Percentiles rank a stretch among this genome's conserved stretches.
These are phyloP conservation scores for Breviolum minutum DNA, from an alignment of 73 alveolate genomes.

Conservation along the genomic window DNA sequence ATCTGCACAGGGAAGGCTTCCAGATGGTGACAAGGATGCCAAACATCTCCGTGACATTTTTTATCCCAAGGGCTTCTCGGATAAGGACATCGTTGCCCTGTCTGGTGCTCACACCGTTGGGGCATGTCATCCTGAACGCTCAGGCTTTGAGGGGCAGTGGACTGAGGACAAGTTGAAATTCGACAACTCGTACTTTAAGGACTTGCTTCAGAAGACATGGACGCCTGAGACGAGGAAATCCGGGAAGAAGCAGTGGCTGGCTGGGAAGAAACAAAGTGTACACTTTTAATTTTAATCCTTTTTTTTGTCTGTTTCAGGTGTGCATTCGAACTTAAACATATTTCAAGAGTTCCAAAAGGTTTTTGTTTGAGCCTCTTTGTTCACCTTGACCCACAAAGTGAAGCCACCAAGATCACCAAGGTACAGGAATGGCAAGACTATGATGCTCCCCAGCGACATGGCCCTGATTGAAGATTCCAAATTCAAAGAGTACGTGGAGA, in stretches of 20 bases:
- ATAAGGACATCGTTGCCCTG: conserved; percentile 85
- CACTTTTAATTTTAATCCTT: neutral
- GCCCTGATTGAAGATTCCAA: conserved; percentile 25
- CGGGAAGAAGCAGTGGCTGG: conserved; percentile 18
- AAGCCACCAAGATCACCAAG: neutral
- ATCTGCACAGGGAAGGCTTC: conserved; percentile 35
- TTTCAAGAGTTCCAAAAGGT: too few relatives aligned
- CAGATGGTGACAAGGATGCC: conserved; percentile 7
- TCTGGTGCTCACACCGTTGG: conserved; percentile 95
- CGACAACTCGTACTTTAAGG: conserved; percentile 72
- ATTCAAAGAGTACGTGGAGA: conserved; percentile 44
- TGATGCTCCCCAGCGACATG: conserved; percentile 58
- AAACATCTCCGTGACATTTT: conserved; percentile 37
- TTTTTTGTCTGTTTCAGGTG: neutral
- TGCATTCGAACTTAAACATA: neutral
- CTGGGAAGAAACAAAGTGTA: too few relatives aligned
- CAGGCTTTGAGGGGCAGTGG: conserved; percentile 82
- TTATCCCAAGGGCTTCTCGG: conserved; percentile 70
- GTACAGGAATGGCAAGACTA: conserved; percentile 44
- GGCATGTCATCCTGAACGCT: conserved; percentile 40
- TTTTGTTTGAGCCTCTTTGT: too few relatives aligned
- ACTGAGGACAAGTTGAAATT: conserved; percentile 69
- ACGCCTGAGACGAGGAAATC: conserved; percentile 24
- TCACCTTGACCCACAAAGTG: neutral
- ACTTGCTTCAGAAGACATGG: conserved; percentile 44